A percentile compares a stretch with the other conserved stretches of the same genome.
Conservation (phyloP, 768 basidiomycete genomes). For the Austroboletus eburneus region DNA sequence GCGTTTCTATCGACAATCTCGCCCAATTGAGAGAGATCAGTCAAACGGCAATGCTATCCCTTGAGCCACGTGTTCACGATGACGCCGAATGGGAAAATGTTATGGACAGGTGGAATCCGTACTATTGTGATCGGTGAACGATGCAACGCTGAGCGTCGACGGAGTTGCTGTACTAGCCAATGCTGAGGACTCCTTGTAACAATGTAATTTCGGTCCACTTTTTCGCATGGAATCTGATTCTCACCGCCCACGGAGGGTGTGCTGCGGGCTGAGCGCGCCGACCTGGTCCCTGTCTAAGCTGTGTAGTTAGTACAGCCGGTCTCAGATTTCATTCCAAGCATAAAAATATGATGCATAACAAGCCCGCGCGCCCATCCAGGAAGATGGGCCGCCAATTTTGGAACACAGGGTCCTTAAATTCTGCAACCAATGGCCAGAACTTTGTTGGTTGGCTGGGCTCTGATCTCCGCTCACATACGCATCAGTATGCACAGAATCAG, state of each 20-base stretch:
- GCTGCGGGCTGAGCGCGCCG: constrained; percentile 19
- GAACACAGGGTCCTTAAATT: background rate
- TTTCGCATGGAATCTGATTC: constrained; percentile 19
- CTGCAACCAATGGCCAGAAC: background rate
- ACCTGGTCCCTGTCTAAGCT: constrained; percentile 19
- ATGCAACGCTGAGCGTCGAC: background rate
- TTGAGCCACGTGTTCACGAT: constrained; percentile 23
- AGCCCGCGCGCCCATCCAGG: background rate
- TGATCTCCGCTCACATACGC: background rate
- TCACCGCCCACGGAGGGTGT: constrained; percentile 20
- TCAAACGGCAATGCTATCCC: constrained; percentile 2
- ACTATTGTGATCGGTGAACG: background rate
- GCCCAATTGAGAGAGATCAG: constrained; percentile 12
- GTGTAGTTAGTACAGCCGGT: constrained; percentile 13
- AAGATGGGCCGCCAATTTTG: background rate
- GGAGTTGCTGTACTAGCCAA: constrained; percentile 19
- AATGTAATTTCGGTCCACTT: constrained; percentile 14
- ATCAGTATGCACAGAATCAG: constrained; percentile 15
- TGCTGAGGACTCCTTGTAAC: constrained; percentile 13
- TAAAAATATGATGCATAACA: background rate
- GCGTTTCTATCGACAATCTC: constrained; percentile 21
- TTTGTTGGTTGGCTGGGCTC: background rate
- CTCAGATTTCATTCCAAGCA: background rate
- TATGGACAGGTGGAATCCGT: too few species aligned
- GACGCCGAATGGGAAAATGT: background rate